Conservation (phyloP, 192 early-diverging fungal species). For the Geranomyces variabilis region DNA sequence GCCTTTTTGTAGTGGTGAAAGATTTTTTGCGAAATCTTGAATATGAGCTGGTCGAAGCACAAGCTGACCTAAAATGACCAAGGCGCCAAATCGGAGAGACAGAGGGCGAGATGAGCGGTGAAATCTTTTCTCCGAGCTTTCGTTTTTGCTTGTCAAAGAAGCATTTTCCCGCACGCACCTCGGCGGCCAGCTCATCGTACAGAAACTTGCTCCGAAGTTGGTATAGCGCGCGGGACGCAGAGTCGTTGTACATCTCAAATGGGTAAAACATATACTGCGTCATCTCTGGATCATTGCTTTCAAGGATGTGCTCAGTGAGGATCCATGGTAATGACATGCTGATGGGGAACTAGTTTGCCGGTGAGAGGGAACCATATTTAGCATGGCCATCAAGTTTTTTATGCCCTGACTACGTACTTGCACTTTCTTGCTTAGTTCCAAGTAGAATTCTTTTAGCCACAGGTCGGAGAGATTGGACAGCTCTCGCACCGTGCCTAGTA, state of each 20-base stretch:
- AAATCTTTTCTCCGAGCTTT: no score
- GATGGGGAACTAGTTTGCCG: constrained; percentile 54
- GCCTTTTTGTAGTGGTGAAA: constrained; percentile 53
- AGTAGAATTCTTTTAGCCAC: constrained; percentile 64
- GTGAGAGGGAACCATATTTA: neutral
- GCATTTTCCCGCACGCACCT: constrained; percentile 38
- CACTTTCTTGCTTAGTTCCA: constrained; percentile 54
- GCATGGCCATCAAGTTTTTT: neutral
- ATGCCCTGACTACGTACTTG: constrained; percentile 36
- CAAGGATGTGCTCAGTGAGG: constrained; percentile 50
- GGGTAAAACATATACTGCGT: constrained; percentile 51
- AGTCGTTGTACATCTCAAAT: constrained; percentile 60
- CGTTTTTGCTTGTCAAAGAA: no score
- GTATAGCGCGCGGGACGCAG: constrained; percentile 42
- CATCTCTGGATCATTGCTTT: constrained; percentile 42
- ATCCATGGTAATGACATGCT: constrained; percentile 63
- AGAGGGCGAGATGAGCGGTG: no score
- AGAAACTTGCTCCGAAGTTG: constrained; percentile 48
- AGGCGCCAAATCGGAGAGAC: neutral
- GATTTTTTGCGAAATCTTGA: constrained; percentile 48
- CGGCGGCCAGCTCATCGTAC: constrained; percentile 61
- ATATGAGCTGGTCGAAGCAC: constrained; percentile 58
- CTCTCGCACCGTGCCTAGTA: constrained; percentile 32
- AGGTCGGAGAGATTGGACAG: constrained; percentile 48
- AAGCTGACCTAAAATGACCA: constrained; percentile 57